Conservation (phyloP, 1,284 basidiomycete species). For the Boletus mariae region DNA sequence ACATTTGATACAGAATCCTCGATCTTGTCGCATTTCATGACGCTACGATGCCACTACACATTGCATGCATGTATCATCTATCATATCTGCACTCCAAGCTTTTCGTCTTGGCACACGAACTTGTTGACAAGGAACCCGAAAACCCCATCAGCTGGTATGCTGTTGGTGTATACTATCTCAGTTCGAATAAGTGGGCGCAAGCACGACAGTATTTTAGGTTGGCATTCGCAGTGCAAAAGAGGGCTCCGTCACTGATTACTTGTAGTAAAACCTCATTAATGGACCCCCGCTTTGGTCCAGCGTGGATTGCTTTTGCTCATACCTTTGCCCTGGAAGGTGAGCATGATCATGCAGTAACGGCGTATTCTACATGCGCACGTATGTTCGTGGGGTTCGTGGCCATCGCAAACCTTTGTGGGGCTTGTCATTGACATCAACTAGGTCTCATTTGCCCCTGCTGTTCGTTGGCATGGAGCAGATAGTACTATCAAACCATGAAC, state of each 20-base stretch:
- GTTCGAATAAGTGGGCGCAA: slow-evolving; percentile 80
- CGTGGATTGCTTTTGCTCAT: slow-evolving; percentile 98
- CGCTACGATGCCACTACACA: slow-evolving; percentile 86
- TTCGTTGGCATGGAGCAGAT: slow-evolving; percentile 99
- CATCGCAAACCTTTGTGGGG: background rate
- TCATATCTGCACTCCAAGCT: slow-evolving; percentile 87
- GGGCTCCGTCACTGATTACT: slow-evolving; percentile 1
- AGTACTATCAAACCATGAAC: slow-evolving; percentile 75
- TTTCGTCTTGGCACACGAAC: slow-evolving; percentile 93
- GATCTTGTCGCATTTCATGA: slow-evolving; percentile 78
- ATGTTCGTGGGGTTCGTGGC: slow-evolving; percentile 84
- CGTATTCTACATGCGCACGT: slow-evolving; percentile 93
- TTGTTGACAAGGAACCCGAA: slow-evolving; percentile 92
- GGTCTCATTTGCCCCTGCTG: slow-evolving; percentile 89
- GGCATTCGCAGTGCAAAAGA: slow-evolving; percentile 15
- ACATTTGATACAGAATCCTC: slow-evolving; percentile 61
- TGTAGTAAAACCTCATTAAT: slow-evolving; percentile 91
- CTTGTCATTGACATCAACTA: slow-evolving; percentile 30
- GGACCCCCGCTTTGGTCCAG: slow-evolving; percentile 93
- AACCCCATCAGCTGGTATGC: slow-evolving; percentile 96
- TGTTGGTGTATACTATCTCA: slow-evolving; percentile 96
- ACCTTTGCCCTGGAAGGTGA: slow-evolving; percentile 97
- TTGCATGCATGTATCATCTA: slow-evolving; percentile 97
- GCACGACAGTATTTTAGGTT: slow-evolving; percentile 91
- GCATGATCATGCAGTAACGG: slow-evolving; percentile 96